These are phyloP conservation scores for Tricholoma bakamatsutake DNA, from an alignment of 768 basidiomycete species.

Conservation along the genomic window DNA sequence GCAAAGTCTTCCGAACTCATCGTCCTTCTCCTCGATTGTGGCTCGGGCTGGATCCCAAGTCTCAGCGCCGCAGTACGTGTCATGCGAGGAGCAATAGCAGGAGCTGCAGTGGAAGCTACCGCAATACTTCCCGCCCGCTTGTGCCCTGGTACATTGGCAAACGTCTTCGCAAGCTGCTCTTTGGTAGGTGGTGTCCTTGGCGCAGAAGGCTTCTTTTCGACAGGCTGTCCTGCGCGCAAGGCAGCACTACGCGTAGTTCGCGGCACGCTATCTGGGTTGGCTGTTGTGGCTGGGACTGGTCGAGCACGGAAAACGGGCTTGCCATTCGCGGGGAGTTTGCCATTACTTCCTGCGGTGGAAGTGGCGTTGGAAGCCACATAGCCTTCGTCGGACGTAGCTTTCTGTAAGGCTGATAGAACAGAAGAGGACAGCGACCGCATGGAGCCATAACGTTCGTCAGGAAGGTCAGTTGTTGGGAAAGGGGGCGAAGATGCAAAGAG, in stretches of 20 bases:
- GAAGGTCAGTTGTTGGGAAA: conserved; percentile 64
- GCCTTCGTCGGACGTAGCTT: conserved; percentile 34
- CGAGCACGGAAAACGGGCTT: conserved; percentile 62
- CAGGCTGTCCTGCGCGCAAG: conserved; percentile 55
- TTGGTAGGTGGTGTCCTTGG: conserved; percentile 54
- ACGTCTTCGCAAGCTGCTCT: conserved; percentile 57
- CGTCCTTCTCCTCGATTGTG: conserved; percentile 34
- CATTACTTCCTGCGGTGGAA: conserved; percentile 33
- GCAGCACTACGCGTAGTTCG: conserved; percentile 72
- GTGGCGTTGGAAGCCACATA: conserved; percentile 40
- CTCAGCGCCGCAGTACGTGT: conserved; percentile 70
- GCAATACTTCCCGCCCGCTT: conserved; percentile 62
- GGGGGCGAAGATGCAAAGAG: conserved; percentile 82
- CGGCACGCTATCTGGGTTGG: conserved; percentile 64
- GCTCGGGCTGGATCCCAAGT: conserved; percentile 42
- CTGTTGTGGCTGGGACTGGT: conserved; percentile 53
- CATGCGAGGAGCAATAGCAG: conserved; percentile 67
- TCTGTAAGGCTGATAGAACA: conserved; percentile 38
- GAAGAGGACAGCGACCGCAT: conserved; percentile 43
- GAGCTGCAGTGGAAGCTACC: conserved; percentile 73
- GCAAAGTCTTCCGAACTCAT: conserved; percentile 28
- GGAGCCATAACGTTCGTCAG: conserved; percentile 32
- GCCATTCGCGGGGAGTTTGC: conserved; percentile 33
- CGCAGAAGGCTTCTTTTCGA: conserved; percentile 36
- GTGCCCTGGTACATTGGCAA: conserved; percentile 78